These are phyloP conservation scores for Calonectria multiphialidica DNA, from an alignment of 2,329 filamentous ascomycete species.

Conservation along the genomic window DNA sequence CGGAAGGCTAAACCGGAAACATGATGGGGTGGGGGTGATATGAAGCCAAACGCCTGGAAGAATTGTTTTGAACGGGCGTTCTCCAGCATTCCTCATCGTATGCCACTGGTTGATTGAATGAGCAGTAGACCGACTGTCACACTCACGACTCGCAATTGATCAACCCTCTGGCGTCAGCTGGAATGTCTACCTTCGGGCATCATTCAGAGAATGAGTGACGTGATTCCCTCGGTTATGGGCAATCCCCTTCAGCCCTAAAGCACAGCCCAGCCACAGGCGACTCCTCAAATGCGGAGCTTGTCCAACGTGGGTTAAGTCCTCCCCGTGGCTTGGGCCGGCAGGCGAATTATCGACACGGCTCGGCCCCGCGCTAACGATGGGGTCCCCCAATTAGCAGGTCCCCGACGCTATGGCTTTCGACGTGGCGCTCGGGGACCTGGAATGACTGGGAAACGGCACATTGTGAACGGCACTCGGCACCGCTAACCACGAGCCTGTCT, in stretches of 20 bases:
- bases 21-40: background rate
- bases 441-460: background rate
- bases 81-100: background rate
- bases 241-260: background rate
- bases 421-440: background rate
- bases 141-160: background rate
- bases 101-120: too few relatives aligned
- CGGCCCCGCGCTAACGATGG: constrained; percentile 4
- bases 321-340: background rate
- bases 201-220: background rate
- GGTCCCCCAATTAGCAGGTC: background rate
- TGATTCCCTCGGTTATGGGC: background rate
- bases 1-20: background rate
- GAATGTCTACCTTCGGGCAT: background rate
- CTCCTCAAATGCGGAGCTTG: background rate
- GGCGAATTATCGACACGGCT: constrained; percentile 6
- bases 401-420: background rate
- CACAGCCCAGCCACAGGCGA: background rate
- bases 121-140: too few relatives aligned
- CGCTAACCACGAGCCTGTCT: background rate
- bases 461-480: constrained; percentile 19
- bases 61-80: background rate
- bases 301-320: background rate
- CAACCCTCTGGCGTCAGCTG: background rate
- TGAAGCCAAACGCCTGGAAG: background rate